phyloP scores from a whole-genome alignment of 768 basidiomycete species.

The Mycena indigotica region DNA sequence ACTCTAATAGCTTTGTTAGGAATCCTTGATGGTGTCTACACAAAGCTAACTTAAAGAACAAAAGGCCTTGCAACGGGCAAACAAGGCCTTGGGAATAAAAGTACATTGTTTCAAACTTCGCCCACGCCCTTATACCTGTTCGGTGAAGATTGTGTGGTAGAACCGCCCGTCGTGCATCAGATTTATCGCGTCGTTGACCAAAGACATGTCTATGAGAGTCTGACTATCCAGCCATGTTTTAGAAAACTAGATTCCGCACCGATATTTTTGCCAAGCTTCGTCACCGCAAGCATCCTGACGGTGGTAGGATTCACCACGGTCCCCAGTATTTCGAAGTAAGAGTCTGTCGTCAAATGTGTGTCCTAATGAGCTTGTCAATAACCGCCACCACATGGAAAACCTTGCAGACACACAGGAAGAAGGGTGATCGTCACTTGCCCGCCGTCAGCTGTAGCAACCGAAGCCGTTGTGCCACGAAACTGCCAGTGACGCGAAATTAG shows the following conservation, averaged over 20 bases:
- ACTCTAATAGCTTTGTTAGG: not conserved
- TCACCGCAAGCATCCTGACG: not conserved
- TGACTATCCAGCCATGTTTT: not conserved
- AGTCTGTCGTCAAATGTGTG: not conserved
- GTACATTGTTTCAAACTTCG: not conserved
- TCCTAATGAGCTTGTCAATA: not conserved
- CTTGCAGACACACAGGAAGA: not conserved
- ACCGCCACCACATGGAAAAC: not conserved
- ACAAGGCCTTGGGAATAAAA: not conserved
- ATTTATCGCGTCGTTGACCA: slow-evolving; percentile 64
- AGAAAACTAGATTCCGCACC: not conserved
- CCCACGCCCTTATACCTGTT: not conserved
- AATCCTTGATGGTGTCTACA: not conserved
- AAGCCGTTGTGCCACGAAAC: not conserved
- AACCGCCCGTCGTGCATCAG: slow-evolving; percentile 63
- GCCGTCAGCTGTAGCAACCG: not conserved
- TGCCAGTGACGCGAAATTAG: not conserved
- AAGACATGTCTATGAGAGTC: slow-evolving; percentile 48
- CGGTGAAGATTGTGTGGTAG: slow-evolving; percentile 46
- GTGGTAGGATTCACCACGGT: not conserved
- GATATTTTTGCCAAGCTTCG: not conserved
- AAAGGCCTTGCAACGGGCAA: not conserved
- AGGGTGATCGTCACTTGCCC: not conserved
- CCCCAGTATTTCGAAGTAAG: not conserved
- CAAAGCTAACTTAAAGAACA: too few species aligned